Conservation (phyloP, 2,329 filamentous ascomycete species). For the Talaromyces sp. region DNA sequence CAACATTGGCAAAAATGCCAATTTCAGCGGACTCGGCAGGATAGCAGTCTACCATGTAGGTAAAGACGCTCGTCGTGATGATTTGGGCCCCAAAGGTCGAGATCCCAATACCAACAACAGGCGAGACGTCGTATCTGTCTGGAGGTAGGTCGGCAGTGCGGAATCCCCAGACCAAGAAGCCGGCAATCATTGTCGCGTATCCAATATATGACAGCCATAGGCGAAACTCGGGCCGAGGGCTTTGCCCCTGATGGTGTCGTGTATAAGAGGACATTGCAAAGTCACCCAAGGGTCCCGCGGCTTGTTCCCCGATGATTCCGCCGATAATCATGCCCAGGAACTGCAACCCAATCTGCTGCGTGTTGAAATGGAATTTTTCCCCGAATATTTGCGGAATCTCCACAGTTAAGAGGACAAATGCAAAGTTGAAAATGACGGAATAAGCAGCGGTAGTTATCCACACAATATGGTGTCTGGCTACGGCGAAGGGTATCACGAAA, state of each 20-base stretch:
- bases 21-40: not conserved
- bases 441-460: not conserved
- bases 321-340: not conserved
- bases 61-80: not conserved
- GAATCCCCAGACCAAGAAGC: not conserved
- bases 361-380: not conserved
- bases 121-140: not conserved
- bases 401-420: not conserved
- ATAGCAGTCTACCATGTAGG: not conserved
- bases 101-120: not conserved
- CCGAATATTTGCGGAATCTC: not conserved
- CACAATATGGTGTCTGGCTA: not conserved
- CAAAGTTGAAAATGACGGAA: not conserved
- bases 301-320: not conserved
- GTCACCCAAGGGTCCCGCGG: not conserved
- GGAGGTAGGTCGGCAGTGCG: not conserved
- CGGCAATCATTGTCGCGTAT: not conserved
- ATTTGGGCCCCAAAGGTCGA: not conserved
- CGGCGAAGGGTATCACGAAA: not conserved
- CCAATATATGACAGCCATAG: not conserved
- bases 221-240: not conserved
- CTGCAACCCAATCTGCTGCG: not conserved
- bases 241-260: not conserved
- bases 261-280: not conserved
- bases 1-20: not conserved